A percentile compares a stretch with the other conserved stretches of the same genome.
These are phyloP conservation scores for Calonectria fujianensis DNA, from an alignment of 2,329 filamentous ascomycete genomes.

Conservation along the genomic window DNA sequence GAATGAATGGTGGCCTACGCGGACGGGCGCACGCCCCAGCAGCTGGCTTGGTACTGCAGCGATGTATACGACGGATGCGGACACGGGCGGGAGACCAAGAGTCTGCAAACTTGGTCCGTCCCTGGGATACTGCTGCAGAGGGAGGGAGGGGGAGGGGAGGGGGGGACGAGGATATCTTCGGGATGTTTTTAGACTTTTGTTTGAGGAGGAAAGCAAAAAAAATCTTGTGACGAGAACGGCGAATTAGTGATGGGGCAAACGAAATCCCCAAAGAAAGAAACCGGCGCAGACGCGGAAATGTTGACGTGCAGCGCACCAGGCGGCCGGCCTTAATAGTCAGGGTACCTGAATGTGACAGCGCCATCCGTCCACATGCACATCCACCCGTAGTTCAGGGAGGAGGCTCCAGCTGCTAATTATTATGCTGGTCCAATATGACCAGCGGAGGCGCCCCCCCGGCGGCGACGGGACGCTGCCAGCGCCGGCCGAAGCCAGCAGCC, in stretches of 20 bases:
- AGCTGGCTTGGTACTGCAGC: slow-evolving; percentile 7
- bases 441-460: not conserved
- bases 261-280: slow-evolving; percentile 13
- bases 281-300: slow-evolving; percentile 28
- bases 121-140: not conserved
- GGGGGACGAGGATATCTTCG: not conserved
- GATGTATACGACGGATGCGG: slow-evolving; percentile 24
- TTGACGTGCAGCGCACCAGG: slow-evolving; percentile 34
- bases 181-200: not conserved
- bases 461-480: slow-evolving; percentile 1
- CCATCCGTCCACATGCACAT: not conserved
- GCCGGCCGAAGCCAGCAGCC: slow-evolving; percentile 8
- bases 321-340: slow-evolving; percentile 9
- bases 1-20: slow-evolving; percentile 16
- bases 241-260: slow-evolving; percentile 15
- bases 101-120: slow-evolving; percentile 12
- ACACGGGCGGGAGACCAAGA: slow-evolving; percentile 19
- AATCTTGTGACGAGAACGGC: slow-evolving; percentile 4
- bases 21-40: slow-evolving; percentile 19
- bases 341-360: slow-evolving; percentile 30
- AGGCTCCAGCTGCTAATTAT: slow-evolving; percentile 18
- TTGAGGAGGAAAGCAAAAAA: not conserved
- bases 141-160: not conserved
- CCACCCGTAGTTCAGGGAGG: slow-evolving; percentile 16
- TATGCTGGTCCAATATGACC: not conserved